Conservation (phyloP, 1,284 basidiomycete species). For the Somion occarium region DNA sequence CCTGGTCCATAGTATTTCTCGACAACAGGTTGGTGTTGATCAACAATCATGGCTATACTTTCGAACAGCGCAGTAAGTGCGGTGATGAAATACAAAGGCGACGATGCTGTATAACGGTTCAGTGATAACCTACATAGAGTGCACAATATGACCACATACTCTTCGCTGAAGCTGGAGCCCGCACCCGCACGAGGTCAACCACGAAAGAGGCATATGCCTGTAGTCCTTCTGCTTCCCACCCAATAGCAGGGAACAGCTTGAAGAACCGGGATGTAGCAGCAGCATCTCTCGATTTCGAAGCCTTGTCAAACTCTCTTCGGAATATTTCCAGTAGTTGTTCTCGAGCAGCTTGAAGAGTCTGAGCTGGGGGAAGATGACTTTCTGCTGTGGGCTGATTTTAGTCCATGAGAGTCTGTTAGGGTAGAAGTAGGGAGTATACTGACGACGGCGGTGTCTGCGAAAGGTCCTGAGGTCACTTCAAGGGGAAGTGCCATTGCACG, state of each 20-base stretch:
- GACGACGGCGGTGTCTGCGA: slow-evolving; percentile 87
- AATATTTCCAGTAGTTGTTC: slow-evolving; percentile 78
- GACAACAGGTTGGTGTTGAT: slow-evolving; percentile 95
- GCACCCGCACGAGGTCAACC: slow-evolving; percentile 80
- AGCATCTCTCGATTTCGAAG: slow-evolving; percentile 77
- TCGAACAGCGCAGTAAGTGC: slow-evolving; percentile 90
- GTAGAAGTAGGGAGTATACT: slow-evolving; percentile 22
- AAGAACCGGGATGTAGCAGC: slow-evolving; percentile 92
- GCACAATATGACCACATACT: slow-evolving; percentile 40
- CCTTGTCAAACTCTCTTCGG: slow-evolving; percentile 71
- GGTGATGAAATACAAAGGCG: slow-evolving; percentile 85
- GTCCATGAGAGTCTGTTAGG: slow-evolving; percentile 11
- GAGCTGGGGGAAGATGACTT: slow-evolving; percentile 79
- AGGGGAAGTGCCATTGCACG: slow-evolving; percentile 82
- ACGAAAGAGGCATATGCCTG: slow-evolving; percentile 93
- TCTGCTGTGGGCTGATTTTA: slow-evolving; percentile 78
- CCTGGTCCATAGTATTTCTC: slow-evolving; percentile 94
- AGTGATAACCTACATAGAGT: not conserved
- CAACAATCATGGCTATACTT: slow-evolving; percentile 92
- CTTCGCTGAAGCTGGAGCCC: slow-evolving; percentile 75
- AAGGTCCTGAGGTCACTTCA: slow-evolving; percentile 77
- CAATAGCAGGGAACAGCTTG: slow-evolving; percentile 93
- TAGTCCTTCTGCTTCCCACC: slow-evolving; percentile 89
- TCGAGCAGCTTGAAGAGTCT: slow-evolving; percentile 76
- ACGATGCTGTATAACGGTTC: slow-evolving; percentile 58